These are phyloP conservation scores for Cajanus cajan DNA, from an alignment of 306 rosid species.

Conservation along the genomic window DNA sequence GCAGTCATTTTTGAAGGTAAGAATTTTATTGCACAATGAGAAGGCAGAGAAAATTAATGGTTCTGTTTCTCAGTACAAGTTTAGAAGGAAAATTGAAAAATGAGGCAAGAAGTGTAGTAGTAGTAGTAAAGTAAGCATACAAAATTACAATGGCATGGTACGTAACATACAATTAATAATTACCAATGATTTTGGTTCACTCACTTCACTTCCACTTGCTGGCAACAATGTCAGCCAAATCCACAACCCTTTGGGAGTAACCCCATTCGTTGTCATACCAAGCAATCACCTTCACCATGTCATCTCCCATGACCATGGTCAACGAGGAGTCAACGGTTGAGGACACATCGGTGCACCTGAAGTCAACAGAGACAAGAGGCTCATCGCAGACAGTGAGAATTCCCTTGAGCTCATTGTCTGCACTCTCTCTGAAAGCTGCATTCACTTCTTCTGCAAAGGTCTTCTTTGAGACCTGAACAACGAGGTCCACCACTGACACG, in stretches of 20 bases:
- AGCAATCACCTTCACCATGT: constrained; percentile 96
- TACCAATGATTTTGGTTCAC: not conserved
- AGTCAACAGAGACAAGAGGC: constrained; percentile 92
- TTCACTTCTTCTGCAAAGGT: constrained; percentile 96
- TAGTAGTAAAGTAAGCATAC: constrained; percentile 13
- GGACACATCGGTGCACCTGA: constrained; percentile 88
- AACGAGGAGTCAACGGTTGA: constrained; percentile 95
- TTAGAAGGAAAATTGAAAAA: constrained; percentile 29
- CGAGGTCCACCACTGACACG: constrained; percentile 93
- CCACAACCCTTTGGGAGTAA: constrained; percentile 97
- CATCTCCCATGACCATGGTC: constrained; percentile 99
- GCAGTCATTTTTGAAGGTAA: constrained; percentile 10
- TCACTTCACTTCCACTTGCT: constrained; percentile 69
- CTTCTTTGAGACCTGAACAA: constrained; percentile 88
- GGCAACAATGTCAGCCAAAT: constrained; percentile 98
- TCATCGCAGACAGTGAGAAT: constrained; percentile 93
- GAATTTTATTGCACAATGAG: constrained; percentile 43
- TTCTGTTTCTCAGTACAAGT: constrained; percentile 51
- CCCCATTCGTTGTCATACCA: constrained; percentile 99
- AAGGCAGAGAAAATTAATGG: constrained; percentile 44
- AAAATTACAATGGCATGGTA: constrained; percentile 33
- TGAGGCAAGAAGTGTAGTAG: constrained; percentile 11
- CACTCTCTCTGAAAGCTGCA: constrained; percentile 88
- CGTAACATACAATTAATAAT: not conserved
- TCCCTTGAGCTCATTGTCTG: constrained; percentile 69